A percentile compares a stretch with the other conserved stretches of the same genome.
phyloP scores from a whole-genome alignment of 176 grass and related monocot species.

The sorghum (Sorghum bicolor) region Sorghum_bicolor_NCBIv3 NC_012871.2:5231501-5232000 shows the following conservation, averaged over 20 bases:
- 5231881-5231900: background rate
- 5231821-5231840: conserved; percentile 25
- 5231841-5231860: background rate
- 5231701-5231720: background rate
- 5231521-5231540: conserved; percentile 79
- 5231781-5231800: conserved; percentile 59
- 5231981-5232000: conserved; percentile 57
- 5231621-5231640: background rate
- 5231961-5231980: conserved; percentile 58
- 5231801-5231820: conserved; percentile 70
- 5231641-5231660: background rate
- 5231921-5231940: background rate
- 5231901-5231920: background rate
- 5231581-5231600: conserved; percentile 61
- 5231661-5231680: background rate
- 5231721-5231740: conserved; percentile 59
- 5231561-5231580: conserved; percentile 38
- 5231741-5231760: conserved; percentile 59
- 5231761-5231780: conserved; percentile 43
- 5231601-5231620: conserved; percentile 41
- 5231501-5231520: conserved; percentile 88
- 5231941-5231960: conserved; percentile 39
- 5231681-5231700: background rate
- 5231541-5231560: conserved; percentile 68
- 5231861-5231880: background rate